phyloP scores from a whole-genome alignment of 164 flowering plant species.

The Tetracentron sinense region DNA sequence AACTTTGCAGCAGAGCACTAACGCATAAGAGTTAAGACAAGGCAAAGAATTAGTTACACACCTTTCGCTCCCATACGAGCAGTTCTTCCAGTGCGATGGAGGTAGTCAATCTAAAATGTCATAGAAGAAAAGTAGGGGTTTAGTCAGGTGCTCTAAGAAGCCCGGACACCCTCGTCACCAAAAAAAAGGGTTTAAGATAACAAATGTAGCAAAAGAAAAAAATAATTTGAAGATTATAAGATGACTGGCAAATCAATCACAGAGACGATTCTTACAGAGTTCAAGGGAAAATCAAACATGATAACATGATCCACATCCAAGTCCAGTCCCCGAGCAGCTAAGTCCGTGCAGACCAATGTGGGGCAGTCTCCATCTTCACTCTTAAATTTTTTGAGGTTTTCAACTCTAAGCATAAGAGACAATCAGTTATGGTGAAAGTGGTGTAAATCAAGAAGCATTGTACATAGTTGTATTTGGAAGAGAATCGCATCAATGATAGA shows the following conservation, averaged over 20 bases:
- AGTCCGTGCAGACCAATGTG: conserved; percentile 92
- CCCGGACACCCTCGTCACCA: too few species aligned
- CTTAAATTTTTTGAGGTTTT: conserved; percentile 84
- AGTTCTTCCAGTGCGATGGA: conserved; percentile 98
- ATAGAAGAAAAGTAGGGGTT: conserved; percentile 4
- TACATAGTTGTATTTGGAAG: not conserved
- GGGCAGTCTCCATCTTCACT: conserved; percentile 91
- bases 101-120: conserved; percentile 81
- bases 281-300: conserved; percentile 93
- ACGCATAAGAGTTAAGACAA: not conserved
- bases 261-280: conserved; percentile 54
- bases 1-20: not conserved
- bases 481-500: not conserved
- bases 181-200: too few species aligned
- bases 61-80: conserved; percentile 99
- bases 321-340: conserved; percentile 97
- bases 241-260: not conserved
- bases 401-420: conserved; percentile 52
- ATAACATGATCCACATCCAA: conserved; percentile 98
- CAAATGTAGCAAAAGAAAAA: not conserved
- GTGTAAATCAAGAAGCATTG: not conserved
- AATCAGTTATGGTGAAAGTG: not conserved
- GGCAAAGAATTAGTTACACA: conserved; percentile 12
- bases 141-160: too few species aligned
- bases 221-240: not conserved